Percentiles rank a stretch among this genome's conserved stretches.
These are phyloP conservation scores for Pleurotus salmoneostramineus DNA, from an alignment of 768 basidiomycete genomes.

Conservation along the genomic window DNA sequence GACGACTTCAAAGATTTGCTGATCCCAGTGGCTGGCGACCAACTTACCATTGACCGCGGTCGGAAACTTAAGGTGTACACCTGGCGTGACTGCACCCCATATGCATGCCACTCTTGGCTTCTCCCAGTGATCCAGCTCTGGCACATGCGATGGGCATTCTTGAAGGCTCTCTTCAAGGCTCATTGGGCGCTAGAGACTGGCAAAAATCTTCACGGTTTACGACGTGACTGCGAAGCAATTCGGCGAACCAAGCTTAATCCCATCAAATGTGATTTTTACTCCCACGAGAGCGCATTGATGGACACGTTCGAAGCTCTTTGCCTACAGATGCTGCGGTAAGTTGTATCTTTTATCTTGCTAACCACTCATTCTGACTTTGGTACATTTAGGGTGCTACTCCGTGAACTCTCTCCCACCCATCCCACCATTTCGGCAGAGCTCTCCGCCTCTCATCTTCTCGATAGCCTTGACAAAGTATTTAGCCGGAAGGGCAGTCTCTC, in stretches of 20 bases:
- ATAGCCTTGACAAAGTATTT: background rate
- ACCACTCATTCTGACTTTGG: no score
- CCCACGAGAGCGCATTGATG: slow-evolving; percentile 11
- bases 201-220: slow-evolving; percentile 9
- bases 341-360: no score
- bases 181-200: slow-evolving; percentile 9
- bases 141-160: slow-evolving; percentile 16
- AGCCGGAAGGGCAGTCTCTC: background rate
- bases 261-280: slow-evolving; percentile 15
- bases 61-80: slow-evolving; percentile 11
- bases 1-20: slow-evolving; percentile 3
- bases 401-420: no score
- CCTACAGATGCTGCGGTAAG: slow-evolving; percentile 10
- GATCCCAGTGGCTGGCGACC: slow-evolving; percentile 15
- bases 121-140: slow-evolving; percentile 16
- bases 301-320: slow-evolving; percentile 12
- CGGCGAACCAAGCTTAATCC: slow-evolving; percentile 12
- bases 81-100: background rate
- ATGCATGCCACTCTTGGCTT: slow-evolving; percentile 11
- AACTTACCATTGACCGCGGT: slow-evolving; percentile 13
- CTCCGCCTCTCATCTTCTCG: background rate
- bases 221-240: background rate
- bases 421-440: no score
- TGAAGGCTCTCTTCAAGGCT: slow-evolving; percentile 12
- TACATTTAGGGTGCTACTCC: no score